Percentiles rank a stretch among this genome's conserved stretches.
These are phyloP conservation scores for Syzygium jambos DNA, from an alignment of 345 rosid genomes.

Conservation along the genomic window DNA sequence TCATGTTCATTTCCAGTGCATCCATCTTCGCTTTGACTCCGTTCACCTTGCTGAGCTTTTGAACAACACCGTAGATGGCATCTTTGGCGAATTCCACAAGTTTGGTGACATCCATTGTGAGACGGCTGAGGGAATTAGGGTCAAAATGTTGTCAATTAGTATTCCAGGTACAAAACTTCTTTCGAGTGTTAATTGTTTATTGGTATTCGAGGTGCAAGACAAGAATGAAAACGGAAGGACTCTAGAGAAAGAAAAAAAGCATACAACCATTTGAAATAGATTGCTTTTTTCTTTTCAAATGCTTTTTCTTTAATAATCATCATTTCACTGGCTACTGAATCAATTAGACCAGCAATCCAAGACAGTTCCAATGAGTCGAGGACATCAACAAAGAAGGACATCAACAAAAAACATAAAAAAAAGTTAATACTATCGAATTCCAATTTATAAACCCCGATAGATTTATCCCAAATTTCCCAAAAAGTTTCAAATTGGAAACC, in stretches of 20 bases:
- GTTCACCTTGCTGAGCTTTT: not conserved
- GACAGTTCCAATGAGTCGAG: not conserved
- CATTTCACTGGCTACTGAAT: not conserved
- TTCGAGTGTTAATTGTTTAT: not conserved
- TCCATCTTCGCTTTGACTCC: not conserved
- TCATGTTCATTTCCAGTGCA: not conserved
- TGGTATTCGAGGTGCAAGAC: not conserved
- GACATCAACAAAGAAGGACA: not conserved
- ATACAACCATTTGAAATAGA: not conserved
- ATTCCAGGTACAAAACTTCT: not conserved
- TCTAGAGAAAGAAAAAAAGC: not conserved
- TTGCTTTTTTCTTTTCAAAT: not conserved
- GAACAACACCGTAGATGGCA: not conserved
- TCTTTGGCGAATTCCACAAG: not conserved
- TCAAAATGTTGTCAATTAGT: not conserved
- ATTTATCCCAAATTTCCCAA: too few relatives aligned
- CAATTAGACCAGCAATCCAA: not conserved
- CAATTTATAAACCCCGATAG: rapidly evolving
- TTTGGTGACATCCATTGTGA: not conserved
- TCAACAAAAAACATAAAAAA: too few relatives aligned
- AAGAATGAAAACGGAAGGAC: not conserved
- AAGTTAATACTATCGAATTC: too few relatives aligned
- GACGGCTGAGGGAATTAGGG: not conserved
- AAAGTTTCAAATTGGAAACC: not conserved
- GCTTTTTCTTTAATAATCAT: too few relatives aligned